Conservation (phyloP, 371 early-diverging fungal genomes). For the Apophysomyces elegans region DNA sequence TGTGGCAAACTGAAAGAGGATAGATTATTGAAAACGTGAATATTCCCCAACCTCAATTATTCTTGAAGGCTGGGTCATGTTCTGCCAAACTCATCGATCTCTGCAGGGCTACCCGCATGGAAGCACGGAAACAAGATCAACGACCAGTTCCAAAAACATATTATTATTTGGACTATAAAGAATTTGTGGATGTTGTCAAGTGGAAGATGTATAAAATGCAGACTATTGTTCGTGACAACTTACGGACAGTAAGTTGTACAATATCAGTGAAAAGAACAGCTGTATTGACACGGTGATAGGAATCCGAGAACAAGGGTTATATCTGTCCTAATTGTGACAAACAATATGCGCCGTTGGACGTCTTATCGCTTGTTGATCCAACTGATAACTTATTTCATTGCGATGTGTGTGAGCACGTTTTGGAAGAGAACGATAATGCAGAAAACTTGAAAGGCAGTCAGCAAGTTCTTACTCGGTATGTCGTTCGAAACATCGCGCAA, state of each 20-base stretch:
- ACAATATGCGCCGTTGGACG: slow-evolving; percentile 63
- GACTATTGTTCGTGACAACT: slow-evolving; percentile 67
- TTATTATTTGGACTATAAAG: slow-evolving; percentile 91
- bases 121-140: slow-evolving; percentile 69
- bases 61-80: neutral
- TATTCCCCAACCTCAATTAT: slow-evolving; percentile 11
- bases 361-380: slow-evolving; percentile 53
- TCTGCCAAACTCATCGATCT: neutral
- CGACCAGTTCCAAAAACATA: slow-evolving; percentile 72
- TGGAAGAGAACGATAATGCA: slow-evolving; percentile 70
- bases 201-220: slow-evolving; percentile 90
- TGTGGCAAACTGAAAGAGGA: slow-evolving; percentile 81
- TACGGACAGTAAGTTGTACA: slow-evolving; percentile 61
- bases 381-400: slow-evolving; percentile 59
- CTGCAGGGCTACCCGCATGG: slow-evolving; percentile 60
- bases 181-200: slow-evolving; percentile 92
- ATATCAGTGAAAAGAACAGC: neutral
- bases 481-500: neutral
- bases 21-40: slow-evolving; percentile 76
- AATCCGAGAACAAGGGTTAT: slow-evolving; percentile 76
- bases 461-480: slow-evolving; percentile 34
- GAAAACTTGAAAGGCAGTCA: slow-evolving; percentile 61
- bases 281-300: slow-evolving; percentile 30
- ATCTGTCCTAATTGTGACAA: slow-evolving; percentile 66
- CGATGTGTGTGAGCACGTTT: slow-evolving; percentile 62